These are phyloP conservation scores for Rhodotorula sp. DNA, from an alignment of 1,284 basidiomycete genomes.

Conservation along the genomic window DNA sequence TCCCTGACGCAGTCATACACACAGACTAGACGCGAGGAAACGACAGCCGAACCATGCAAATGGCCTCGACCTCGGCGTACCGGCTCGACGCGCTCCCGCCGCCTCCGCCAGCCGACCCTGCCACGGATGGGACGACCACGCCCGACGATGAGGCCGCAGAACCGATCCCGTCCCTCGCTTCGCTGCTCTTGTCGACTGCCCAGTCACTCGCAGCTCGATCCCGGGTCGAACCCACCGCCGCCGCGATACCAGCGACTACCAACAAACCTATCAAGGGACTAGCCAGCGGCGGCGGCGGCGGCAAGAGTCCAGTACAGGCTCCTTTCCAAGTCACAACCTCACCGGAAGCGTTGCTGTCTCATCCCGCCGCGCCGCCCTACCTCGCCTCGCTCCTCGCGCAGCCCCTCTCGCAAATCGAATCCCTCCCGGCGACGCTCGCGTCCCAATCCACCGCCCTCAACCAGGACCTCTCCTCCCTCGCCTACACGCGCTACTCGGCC, in stretches of 20 bases:
- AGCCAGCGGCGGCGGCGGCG: background rate
- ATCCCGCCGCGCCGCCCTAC: constrained; percentile 22
- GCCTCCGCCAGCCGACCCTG: too few relatives aligned
- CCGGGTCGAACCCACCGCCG: background rate
- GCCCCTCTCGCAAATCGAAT: constrained; percentile 29
- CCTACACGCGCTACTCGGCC: constrained; percentile 40
- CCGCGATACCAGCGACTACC: background rate
- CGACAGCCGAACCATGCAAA: background rate
- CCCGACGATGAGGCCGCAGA: background rate
- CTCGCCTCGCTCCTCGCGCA: constrained; percentile 34
- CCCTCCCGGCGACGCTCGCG: constrained; percentile 27
- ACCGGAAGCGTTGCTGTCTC: constrained; percentile 12
- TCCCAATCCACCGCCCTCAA: constrained; percentile 33
- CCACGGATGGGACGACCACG: background rate
- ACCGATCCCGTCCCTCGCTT: constrained; percentile 29
- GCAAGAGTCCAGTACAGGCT: background rate
- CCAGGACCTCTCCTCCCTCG: constrained; percentile 39
- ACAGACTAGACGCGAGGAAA: too few relatives aligned
- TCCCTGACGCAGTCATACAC: too few relatives aligned
- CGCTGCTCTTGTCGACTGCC: constrained; percentile 34
- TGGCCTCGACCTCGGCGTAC: constrained; percentile 11
- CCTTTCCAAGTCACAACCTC: constrained; percentile 1
- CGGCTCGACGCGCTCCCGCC: constrained; percentile 9
- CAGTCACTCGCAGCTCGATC: constrained; percentile 24
- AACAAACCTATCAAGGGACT: background rate